Percentiles rank a stretch among this genome's conserved stretches.
These are phyloP conservation scores for Alisma plantagoaquatica DNA, from an alignment of 106 monocot species.

Conservation along the genomic window DNA sequence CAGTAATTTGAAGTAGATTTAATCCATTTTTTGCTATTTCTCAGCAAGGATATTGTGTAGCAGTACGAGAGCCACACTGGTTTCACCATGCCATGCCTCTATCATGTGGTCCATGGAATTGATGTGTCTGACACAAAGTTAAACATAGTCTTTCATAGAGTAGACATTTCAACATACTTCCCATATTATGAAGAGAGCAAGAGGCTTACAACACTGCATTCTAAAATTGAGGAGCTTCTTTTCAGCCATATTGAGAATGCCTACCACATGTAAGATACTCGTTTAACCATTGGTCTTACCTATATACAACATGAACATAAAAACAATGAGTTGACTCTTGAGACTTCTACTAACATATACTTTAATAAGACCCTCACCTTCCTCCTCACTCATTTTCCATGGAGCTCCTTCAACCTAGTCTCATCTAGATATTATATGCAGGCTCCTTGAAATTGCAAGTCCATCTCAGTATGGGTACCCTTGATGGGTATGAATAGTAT, in stretches of 20 bases:
- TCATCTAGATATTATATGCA: too few species aligned
- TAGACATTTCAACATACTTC: constrained; percentile 30
- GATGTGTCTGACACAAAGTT: constrained; percentile 29
- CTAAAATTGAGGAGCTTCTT: constrained; percentile 25
- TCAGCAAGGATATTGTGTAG: constrained; percentile 23
- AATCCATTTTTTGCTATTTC: neutral
- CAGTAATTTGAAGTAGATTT: too few species aligned
- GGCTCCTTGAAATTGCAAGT: too few species aligned
- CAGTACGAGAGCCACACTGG: constrained; percentile 30
- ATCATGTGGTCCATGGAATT: constrained; percentile 28
- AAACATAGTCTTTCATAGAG: constrained; percentile 28
- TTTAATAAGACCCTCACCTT: too few species aligned
- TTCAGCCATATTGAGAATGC: constrained; percentile 20
- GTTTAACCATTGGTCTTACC: neutral
- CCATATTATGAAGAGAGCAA: constrained; percentile 21
- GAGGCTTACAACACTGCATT: constrained; percentile 20
- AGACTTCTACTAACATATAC: too few species aligned
- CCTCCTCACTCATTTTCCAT: too few species aligned
- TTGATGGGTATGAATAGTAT: too few species aligned
- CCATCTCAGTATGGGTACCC: too few species aligned
- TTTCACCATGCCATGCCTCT: constrained; percentile 32
- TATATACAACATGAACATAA: too few species aligned
- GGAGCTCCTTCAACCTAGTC: too few species aligned
- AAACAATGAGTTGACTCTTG: too few species aligned
- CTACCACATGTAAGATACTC: constrained; percentile 19